These are phyloP conservation scores for Yamadazyma oceani DNA, from an alignment of 1,139 yeast species.

Conservation along the genomic window DNA sequence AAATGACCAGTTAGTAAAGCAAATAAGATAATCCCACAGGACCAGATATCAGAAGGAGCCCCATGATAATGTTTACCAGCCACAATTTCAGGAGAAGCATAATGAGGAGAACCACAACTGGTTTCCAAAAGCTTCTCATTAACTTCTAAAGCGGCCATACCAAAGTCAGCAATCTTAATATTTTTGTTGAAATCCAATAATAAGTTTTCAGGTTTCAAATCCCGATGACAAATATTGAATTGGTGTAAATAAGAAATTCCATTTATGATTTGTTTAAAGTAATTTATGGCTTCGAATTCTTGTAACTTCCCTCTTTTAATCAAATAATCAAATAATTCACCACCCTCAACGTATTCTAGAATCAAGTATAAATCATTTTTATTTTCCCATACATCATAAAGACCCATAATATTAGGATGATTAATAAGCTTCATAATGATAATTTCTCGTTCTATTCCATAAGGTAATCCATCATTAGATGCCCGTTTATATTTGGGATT, in stretches of 20 bases:
- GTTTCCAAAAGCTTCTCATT: slow-evolving; percentile 84
- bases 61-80: slow-evolving; percentile 95
- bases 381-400: slow-evolving; percentile 98
- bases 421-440: slow-evolving; percentile 88
- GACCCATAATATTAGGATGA: slow-evolving; percentile 92
- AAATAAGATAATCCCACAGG: slow-evolving; percentile 93
- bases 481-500: slow-evolving; percentile 46
- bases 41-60: slow-evolving; percentile 97
- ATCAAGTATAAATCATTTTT: slow-evolving; percentile 89
- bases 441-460: slow-evolving; percentile 95
- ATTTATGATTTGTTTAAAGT: slow-evolving; percentile 86
- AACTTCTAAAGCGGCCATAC: slow-evolving; percentile 99
- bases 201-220: slow-evolving; percentile 91
- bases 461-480: slow-evolving; percentile 57
- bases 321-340: slow-evolving; percentile 89
- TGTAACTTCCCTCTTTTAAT: slow-evolving; percentile 86
- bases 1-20: slow-evolving; percentile 92
- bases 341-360: slow-evolving; percentile 95
- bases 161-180: slow-evolving; percentile 96
- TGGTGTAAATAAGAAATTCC: slow-evolving; percentile 95
- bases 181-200: slow-evolving; percentile 82
- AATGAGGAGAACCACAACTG: slow-evolving; percentile 97
- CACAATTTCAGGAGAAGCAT: slow-evolving; percentile 97
- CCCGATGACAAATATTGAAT: slow-evolving; percentile 93
- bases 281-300: slow-evolving; percentile 85